Evolutionary conservation across 441 rosid genomes (phyloP).

Genomic region (Populus trichocarpa): DNA sequence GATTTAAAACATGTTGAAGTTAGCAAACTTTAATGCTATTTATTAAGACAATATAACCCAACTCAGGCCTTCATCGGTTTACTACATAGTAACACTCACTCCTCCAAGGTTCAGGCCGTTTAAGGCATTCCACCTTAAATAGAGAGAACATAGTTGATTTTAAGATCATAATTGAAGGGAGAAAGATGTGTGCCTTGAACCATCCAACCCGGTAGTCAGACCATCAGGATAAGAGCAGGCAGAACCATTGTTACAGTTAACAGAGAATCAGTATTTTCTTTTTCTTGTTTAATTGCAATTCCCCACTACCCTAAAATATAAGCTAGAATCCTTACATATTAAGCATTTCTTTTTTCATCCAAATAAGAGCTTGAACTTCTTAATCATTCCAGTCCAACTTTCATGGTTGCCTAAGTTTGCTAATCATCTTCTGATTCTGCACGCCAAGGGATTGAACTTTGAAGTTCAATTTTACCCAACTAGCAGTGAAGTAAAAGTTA

Average conservation of each 20-base stretch:
- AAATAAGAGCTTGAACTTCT: background rate
- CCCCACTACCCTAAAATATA: background rate
- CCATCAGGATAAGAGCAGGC: background rate
- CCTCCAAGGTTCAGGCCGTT: background rate
- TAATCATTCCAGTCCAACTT: background rate
- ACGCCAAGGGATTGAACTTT: background rate
- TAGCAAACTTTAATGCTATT: background rate
- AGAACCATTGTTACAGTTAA: background rate
- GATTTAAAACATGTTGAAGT: background rate
- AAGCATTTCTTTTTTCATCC: background rate
- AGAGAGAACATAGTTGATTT: background rate
- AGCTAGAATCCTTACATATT: background rate
- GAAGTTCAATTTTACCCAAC: background rate
- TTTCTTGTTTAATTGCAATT: background rate
- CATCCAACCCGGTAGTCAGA: background rate
- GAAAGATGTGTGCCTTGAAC: background rate
- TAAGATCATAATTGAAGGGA: background rate
- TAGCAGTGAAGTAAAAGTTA: background rate
- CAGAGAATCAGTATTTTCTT: background rate
- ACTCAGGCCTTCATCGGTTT: background rate
- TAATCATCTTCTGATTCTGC: background rate
- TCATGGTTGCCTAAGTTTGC: background rate
- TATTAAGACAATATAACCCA: background rate
- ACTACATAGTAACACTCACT: background rate
- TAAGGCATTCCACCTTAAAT: background rate